phyloP scores from a whole-genome alignment of 1,139 yeast species.

The Kodamaea arcana region DNA sequence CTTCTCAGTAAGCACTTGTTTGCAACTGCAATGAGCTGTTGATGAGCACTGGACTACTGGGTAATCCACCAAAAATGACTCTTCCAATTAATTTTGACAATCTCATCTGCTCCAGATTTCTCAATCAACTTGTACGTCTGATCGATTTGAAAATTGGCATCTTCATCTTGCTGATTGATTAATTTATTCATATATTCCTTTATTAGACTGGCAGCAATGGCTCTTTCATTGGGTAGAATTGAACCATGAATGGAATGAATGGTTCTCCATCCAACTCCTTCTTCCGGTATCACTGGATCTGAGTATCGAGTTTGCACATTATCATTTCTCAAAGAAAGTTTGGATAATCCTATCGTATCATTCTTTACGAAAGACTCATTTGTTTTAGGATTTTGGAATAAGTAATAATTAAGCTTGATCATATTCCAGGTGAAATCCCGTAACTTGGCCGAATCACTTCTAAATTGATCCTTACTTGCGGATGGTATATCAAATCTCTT shows the following conservation, averaged over 20 bases:
- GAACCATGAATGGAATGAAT: slow-evolving; percentile 9
- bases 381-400: slow-evolving; percentile 7
- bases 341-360: slow-evolving; percentile 2
- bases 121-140: slow-evolving; percentile 21
- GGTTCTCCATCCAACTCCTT: slow-evolving; percentile 4
- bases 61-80: slow-evolving; percentile 13
- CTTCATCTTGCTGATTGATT: slow-evolving; percentile 11
- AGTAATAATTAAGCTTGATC: slow-evolving; percentile 24
- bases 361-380: not conserved
- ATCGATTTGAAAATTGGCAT: slow-evolving; percentile 16
- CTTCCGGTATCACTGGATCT: not conserved
- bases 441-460: slow-evolving; percentile 26
- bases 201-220: slow-evolving; percentile 18
- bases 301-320: not conserved
- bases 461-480: slow-evolving; percentile 5
- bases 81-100: slow-evolving; percentile 20
- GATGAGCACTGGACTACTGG: no score
- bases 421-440: slow-evolving; percentile 31
- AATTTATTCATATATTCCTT: slow-evolving; percentile 20
- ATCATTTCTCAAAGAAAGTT: slow-evolving; percentile 4
- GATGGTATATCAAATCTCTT: slow-evolving; percentile 20
- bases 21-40: no score
- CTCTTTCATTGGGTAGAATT: slow-evolving; percentile 25
- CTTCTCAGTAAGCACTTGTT: no score
- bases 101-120: slow-evolving; percentile 20